These are phyloP conservation scores for Neonectria faginata DNA, from an alignment of 2,329 filamentous ascomycete genomes.

Conservation along the genomic window DNA sequence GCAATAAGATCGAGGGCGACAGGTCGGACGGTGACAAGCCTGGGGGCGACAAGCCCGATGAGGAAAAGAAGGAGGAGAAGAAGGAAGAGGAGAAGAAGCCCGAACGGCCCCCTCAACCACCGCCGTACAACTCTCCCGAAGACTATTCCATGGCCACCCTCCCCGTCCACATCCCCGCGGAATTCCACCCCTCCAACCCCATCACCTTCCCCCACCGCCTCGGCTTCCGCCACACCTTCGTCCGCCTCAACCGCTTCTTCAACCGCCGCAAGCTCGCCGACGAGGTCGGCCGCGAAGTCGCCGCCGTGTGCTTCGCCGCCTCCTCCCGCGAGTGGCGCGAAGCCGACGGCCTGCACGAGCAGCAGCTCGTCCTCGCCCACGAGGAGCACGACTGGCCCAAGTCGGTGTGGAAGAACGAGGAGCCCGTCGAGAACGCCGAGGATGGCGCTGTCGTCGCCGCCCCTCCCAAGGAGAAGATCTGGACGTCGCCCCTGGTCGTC, in stretches of 20 bases:
- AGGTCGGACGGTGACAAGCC: slow-evolving; percentile 46
- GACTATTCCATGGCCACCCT: slow-evolving; percentile 77
- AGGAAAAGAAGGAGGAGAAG: slow-evolving; percentile 55
- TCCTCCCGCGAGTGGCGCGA: slow-evolving; percentile 63
- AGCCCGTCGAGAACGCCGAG: slow-evolving; percentile 52
- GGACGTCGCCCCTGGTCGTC: slow-evolving; percentile 78
- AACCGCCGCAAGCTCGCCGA: slow-evolving; percentile 89
- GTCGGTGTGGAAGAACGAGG: slow-evolving; percentile 72
- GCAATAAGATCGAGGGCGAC: slow-evolving; percentile 57
- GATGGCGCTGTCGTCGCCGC: slow-evolving; percentile 53
- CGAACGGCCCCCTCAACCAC: slow-evolving; percentile 70
- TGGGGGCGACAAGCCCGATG: slow-evolving; percentile 53
- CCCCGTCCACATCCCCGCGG: slow-evolving; percentile 73
- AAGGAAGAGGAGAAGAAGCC: slow-evolving; percentile 65
- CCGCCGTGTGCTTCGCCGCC: slow-evolving; percentile 80
- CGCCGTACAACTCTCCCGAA: slow-evolving; percentile 78
- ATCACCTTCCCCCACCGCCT: slow-evolving; percentile 90
- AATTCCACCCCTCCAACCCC: slow-evolving; percentile 78
- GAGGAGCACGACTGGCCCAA: slow-evolving; percentile 91
- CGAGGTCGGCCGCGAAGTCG: slow-evolving; percentile 86
- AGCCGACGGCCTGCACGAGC: slow-evolving; percentile 53
- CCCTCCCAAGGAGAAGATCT: slow-evolving; percentile 74
- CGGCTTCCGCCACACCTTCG: slow-evolving; percentile 90
- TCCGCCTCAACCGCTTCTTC: slow-evolving; percentile 87
- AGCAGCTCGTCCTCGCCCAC: slow-evolving; percentile 68